Conservation (phyloP, 2,329 filamentous ascomycete genomes). For the Plectosphaerella cucumerina region DNA sequence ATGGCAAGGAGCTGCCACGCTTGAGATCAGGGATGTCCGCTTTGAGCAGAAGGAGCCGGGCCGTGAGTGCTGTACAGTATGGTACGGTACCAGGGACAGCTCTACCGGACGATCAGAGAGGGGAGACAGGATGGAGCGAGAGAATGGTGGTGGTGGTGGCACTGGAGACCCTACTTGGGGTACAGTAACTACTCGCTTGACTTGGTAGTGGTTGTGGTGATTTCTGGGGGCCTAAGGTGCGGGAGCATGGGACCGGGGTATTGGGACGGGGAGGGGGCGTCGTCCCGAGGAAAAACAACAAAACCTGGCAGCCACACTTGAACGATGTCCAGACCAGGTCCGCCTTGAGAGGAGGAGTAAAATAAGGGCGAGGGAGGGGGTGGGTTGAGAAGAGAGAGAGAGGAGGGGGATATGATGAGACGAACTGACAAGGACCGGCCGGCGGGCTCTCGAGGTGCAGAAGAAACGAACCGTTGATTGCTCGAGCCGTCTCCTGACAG, state of each 20-base stretch:
- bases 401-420: constrained; percentile 8
- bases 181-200: background rate
- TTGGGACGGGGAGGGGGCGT: constrained; percentile 8
- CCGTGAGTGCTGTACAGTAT: no score
- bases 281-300: constrained; percentile 19
- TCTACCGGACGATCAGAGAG: background rate
- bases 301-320: constrained; percentile 17
- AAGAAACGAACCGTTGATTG: constrained; percentile 12
- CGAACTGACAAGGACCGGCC: constrained; percentile 1
- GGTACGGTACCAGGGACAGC: background rate
- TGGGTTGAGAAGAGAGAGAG: no score
- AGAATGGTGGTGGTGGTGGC: background rate
- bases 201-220: background rate
- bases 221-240: constrained; percentile 1
- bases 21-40: constrained; percentile 2
- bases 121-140: background rate
- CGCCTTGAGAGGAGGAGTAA: constrained; percentile 9
- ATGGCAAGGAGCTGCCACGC: constrained; percentile 12
- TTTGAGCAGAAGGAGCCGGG: background rate
- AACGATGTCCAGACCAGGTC: background rate
- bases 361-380: constrained; percentile 29
- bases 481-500: constrained; percentile 25
- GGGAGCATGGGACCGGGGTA: background rate
- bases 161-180: background rate
- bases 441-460: background rate